Percentiles rank a stretch among this genome's conserved stretches.
These are phyloP conservation scores for Nemania sp. DNA, from an alignment of 2,329 filamentous ascomycete genomes.

Conservation along the genomic window DNA sequence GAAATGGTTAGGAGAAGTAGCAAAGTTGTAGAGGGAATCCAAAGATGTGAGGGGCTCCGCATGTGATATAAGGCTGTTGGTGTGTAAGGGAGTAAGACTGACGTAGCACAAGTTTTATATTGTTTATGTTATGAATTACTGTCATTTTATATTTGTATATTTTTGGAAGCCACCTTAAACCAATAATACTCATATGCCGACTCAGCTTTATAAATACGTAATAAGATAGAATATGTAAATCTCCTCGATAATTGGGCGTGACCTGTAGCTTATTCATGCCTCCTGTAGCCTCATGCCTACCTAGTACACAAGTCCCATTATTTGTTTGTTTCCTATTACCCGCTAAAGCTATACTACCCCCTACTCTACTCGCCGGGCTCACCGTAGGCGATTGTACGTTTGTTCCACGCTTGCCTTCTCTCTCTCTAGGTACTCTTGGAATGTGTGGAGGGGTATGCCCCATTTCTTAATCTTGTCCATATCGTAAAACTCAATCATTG, in stretches of 20 bases:
- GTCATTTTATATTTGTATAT: too few relatives aligned
- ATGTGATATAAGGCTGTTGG: too few relatives aligned
- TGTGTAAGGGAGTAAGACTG: too few relatives aligned
- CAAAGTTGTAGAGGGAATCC: too few relatives aligned
- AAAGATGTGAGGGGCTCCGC: too few relatives aligned
- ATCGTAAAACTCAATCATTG: constrained; percentile 54
- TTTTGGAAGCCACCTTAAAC: too few relatives aligned
- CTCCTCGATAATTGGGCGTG: not conserved
- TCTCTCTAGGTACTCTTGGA: constrained; percentile 57
- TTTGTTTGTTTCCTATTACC: not conserved
- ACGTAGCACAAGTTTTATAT: too few relatives aligned
- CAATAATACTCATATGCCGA: too few relatives aligned
- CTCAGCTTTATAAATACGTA: too few relatives aligned
- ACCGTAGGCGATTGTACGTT: constrained; percentile 16
- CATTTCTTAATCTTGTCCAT: constrained; percentile 52
- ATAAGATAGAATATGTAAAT: too few relatives aligned
- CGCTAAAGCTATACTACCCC: not conserved
- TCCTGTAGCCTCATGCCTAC: not conserved
- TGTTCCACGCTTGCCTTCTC: constrained; percentile 52
- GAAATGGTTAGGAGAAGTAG: too few relatives aligned
- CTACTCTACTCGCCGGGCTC: not conserved
- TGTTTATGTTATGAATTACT: too few relatives aligned
- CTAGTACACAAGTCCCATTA: not conserved
- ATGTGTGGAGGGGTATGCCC: constrained; percentile 56
- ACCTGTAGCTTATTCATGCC: not conserved